Evolutionary conservation across 1,284 basidiomycete species (phyloP), one percentile per base, ranked within the genome.

Genomic region (Cutaneotrichosporon sp.): DNA sequence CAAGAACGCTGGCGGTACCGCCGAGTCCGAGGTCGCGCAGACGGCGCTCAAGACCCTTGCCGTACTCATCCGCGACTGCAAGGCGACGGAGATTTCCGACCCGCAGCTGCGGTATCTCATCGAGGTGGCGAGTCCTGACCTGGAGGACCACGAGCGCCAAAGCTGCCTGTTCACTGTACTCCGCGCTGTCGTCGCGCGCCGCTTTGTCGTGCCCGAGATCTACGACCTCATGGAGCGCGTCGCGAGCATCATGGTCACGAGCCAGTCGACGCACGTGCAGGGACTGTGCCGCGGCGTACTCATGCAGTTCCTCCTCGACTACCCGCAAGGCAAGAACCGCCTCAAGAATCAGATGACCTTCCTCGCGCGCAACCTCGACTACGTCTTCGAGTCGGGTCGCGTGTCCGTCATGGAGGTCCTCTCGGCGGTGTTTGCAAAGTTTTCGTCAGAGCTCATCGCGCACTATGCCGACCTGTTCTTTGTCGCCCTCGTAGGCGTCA

Each of bases 181-280:
- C 15, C 85, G 91, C n/a, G 88, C 92, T 10, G 90, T 98, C 62
- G 85, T 98, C 17, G 79, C 86, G 4, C 84, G 93, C 30, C 88
- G 88, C 65, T 89, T 98, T 59, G 86, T 97, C 40, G 90, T 96
- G 1, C 89, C 90, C 1, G 96, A 98, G 74, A 86, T 99, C 48
- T 98, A 99, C 78, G 93, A 98, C 71, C 77, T 96, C 38, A 97
- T 98, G 93, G 89, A 91, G 60, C 86, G 86, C 59, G 85, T 98
- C n/a, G 85, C 90, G 2, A 86, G 91, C 66, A 84, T 97, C 66
- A 86, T 97, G 80, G 90, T 99, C 38, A 96, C 91, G 9, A 92
- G 83, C 63, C 94, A 98, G 73, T 90, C 90, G 12, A 74, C 84
- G 0, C 87, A 90, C 61, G 91, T 96, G 8, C 91, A 93, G 66